Evolutionary conservation across 192 early-diverging fungal species (phyloP), one percentile per base, ranked within the genome.

Genomic region (Coemansia sp.): DNA sequence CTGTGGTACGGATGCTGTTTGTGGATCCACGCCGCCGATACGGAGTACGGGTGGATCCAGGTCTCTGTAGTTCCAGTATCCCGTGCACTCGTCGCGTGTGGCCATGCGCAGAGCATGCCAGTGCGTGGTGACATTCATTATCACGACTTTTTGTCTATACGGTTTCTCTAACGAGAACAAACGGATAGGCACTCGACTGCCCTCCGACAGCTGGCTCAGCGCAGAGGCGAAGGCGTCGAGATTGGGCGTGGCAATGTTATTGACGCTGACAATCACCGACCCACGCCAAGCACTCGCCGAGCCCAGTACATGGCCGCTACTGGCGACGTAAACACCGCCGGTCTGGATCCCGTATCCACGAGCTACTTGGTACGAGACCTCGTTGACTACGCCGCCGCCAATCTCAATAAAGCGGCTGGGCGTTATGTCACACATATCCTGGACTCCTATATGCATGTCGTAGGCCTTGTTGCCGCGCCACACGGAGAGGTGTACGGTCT

Each of bases 321-420:
- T 89, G 29, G 94, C 89, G 13, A 98, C 91, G 74, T 94, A 96
- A 0, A 96, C 90, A 64, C 96, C 97, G 40, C 86, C 83, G 33
- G 89, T 85, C 3, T 91, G 86, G 16, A 90, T 88, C 5, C 87
- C 86, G 79, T 93, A 93, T 29, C 86, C 86, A 67, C 91, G 88
- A 0, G 93, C 93, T 1, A 94, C 64, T 65, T 93, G 91, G 76
- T 93, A 93, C 18, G 90, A 92, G 31, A 94, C 66, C 40, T 91
- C 87, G 77, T 94, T 89, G 54, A 94, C 87, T 36, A 93, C 89
- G 34, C 89, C 94, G 65, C 96, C 97, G 67, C 96, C 96, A 27
- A 96, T 87, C 74, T 97, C 93, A 2, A 98, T 84, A 75, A 91
- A 95, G 40, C 90, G 78, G 78, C 92, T 88, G 2, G 97, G 96